phyloP scores from a whole-genome alignment of 2,329 filamentous ascomycete genomes.

The Apiospora aurea region DNA sequence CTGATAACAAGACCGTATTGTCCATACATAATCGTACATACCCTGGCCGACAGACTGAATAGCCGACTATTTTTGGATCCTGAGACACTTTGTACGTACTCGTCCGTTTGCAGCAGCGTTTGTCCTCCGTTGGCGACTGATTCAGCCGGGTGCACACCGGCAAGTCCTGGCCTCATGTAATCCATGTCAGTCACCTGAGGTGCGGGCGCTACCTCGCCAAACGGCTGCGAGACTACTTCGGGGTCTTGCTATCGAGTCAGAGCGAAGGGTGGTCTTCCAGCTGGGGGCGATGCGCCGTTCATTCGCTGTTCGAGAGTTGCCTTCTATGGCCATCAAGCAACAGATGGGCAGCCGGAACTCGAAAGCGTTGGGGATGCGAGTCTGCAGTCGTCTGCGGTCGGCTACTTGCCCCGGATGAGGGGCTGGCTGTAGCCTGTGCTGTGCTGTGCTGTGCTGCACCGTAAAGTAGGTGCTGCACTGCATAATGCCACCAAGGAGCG shows the following conservation, averaged over 20 bases:
- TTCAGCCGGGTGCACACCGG: background rate
- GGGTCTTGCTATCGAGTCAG: conserved; percentile 4
- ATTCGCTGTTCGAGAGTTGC: background rate
- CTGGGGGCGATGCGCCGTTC: background rate
- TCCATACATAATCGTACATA: background rate
- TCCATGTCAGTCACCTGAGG: conserved; percentile 6
- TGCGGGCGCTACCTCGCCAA: conserved; percentile 6
- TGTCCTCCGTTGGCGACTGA: background rate
- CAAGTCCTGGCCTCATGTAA: background rate
- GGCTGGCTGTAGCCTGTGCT: background rate
- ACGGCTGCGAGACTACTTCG: background rate
- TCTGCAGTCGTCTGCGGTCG: conserved; percentile 1
- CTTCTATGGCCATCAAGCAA: background rate
- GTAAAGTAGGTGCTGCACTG: background rate
- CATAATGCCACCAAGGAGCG: conserved; percentile 11
- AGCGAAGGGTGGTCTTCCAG: background rate
- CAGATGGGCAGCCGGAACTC: background rate
- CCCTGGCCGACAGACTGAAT: background rate
- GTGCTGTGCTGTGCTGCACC: background rate
- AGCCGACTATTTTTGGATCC: conserved; percentile 4
- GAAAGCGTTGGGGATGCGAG: conserved; percentile 10
- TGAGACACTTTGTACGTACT: conserved; percentile 16
- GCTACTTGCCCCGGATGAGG: conserved; percentile 19
- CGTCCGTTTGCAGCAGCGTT: background rate
- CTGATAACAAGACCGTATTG: background rate